These are phyloP conservation scores for Coemansia sp. DNA, from an alignment of 192 early-diverging fungal genomes.

Conservation along the genomic window DNA sequence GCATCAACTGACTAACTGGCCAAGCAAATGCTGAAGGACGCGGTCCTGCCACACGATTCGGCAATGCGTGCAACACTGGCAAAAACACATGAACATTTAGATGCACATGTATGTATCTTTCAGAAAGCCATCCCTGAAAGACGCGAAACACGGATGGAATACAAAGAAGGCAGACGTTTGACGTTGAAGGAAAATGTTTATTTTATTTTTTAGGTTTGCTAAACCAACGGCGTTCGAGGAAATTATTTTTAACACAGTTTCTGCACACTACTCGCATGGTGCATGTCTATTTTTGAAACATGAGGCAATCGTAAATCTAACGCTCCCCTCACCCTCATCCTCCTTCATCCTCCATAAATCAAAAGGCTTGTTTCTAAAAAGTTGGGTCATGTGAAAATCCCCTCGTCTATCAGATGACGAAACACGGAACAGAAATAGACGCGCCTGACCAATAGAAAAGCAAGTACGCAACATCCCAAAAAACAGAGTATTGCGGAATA, in stretches of 20 bases:
- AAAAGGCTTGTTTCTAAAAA: slow-evolving; percentile 1
- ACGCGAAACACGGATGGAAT: neutral
- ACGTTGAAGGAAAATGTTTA: neutral
- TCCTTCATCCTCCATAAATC: neutral
- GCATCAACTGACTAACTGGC: too few relatives aligned
- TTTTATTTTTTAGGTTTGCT: neutral
- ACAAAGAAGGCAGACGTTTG: neutral
- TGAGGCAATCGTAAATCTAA: neutral
- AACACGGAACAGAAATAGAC: neutral
- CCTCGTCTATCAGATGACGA: slow-evolving; percentile 6
- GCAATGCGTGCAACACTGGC: neutral
- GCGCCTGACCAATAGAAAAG: neutral
- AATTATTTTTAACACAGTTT: neutral
- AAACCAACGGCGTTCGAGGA: neutral
- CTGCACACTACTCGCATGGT: neutral
- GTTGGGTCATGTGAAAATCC: slow-evolving; percentile 2
- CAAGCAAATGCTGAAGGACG: too few relatives aligned
- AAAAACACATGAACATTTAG: neutral
- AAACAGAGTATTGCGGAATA: slow-evolving; percentile 5
- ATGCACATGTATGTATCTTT: slow-evolving; percentile 1
- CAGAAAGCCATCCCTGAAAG: neutral
- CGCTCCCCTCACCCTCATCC: neutral
- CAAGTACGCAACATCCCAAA: neutral
- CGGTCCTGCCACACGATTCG: neutral
- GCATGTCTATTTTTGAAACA: slow-evolving; percentile 9